phyloP scores from a whole-genome alignment of 495 filamentous ascomycete genomes.

The Penicillium argentinense region DNA sequence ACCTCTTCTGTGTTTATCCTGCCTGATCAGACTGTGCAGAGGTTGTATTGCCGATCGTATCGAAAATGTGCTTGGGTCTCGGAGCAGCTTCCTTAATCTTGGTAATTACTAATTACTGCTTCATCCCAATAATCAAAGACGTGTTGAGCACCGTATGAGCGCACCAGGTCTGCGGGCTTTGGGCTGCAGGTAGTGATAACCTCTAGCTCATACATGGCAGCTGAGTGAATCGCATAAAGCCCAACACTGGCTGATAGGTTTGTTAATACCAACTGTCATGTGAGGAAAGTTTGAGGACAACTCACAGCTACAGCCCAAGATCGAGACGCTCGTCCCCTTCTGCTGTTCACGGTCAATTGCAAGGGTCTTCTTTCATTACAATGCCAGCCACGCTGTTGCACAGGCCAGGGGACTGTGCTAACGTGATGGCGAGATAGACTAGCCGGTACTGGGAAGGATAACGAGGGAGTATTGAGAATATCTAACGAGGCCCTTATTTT shows the following conservation, averaged over 20 bases:
- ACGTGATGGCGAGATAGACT: not conserved
- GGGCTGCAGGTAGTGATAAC: slow-evolving; percentile 54
- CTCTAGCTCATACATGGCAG: slow-evolving; percentile 18
- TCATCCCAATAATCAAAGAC: slow-evolving; percentile 54
- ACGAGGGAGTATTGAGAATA: not conserved
- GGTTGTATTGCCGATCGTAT: slow-evolving; percentile 26
- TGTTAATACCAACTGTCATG: too few relatives aligned
- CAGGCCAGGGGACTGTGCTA: not conserved
- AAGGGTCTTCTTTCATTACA: not conserved
- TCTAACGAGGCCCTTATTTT: not conserved
- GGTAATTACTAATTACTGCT: slow-evolving; percentile 12
- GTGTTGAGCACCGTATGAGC: slow-evolving; percentile 43
- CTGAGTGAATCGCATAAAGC: slow-evolving; percentile 33
- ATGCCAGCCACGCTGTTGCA: not conserved
- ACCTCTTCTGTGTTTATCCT: slow-evolving; percentile 30
- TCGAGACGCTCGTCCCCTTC: too few relatives aligned
- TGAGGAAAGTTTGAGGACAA: not conserved
- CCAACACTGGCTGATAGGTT: slow-evolving; percentile 32
- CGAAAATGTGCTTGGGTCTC: slow-evolving; percentile 20
- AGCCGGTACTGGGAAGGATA: not conserved
- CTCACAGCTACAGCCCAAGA: slow-evolving; percentile 36
- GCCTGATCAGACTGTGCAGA: slow-evolving; percentile 33
- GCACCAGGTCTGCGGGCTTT: slow-evolving; percentile 47
- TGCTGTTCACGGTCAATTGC: not conserved
- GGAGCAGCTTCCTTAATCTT: slow-evolving; percentile 20